Evolutionary conservation across 768 basidiomycete species (phyloP).

Genomic region (Podaxis mareebaensis): DNA sequence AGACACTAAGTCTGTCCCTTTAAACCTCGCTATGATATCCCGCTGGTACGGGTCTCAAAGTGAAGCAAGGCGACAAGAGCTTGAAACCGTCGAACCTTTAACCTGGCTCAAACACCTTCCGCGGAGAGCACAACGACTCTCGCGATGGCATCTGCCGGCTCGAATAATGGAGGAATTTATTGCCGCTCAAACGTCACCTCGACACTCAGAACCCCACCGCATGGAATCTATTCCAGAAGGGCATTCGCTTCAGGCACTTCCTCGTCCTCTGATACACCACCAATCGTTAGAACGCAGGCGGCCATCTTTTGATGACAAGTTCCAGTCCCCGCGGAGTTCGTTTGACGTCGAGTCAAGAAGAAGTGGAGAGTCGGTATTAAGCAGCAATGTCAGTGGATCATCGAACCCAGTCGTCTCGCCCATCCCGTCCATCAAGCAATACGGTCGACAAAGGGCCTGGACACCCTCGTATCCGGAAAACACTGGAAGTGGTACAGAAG

Average conservation of each 20-base stretch:
- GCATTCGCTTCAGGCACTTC: slow-evolving; percentile 19
- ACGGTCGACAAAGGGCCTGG: background rate
- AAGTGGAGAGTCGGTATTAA: slow-evolving; percentile 11
- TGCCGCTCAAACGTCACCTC: slow-evolving; percentile 33
- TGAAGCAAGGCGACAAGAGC: slow-evolving; percentile 41
- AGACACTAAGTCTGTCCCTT: slow-evolving; percentile 25
- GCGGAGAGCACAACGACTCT: slow-evolving; percentile 34
- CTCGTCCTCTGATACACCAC: slow-evolving; percentile 1
- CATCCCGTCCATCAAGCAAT: background rate
- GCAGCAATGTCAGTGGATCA: slow-evolving; percentile 1
- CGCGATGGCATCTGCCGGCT: slow-evolving; percentile 67
- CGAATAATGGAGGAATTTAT: slow-evolving; percentile 68
- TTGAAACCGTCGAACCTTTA: slow-evolving; percentile 69
- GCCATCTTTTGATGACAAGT: slow-evolving; percentile 6
- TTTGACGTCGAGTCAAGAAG: slow-evolving; percentile 14
- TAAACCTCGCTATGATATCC: slow-evolving; percentile 51
- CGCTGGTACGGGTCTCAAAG: slow-evolving; percentile 65
- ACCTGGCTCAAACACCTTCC: slow-evolving; percentile 71
- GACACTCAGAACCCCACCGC: slow-evolving; percentile 24
- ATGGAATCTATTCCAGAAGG: slow-evolving; percentile 51
- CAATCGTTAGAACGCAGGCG: slow-evolving; percentile 2
- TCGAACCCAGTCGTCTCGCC: slow-evolving; percentile 9
- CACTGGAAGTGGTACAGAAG: slow-evolving; percentile 10
- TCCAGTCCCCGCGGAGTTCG: slow-evolving; percentile 1
- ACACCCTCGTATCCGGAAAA: background rate